Conservation (phyloP, 306 rosid genomes). For the Acmispon strigosus region DNA sequence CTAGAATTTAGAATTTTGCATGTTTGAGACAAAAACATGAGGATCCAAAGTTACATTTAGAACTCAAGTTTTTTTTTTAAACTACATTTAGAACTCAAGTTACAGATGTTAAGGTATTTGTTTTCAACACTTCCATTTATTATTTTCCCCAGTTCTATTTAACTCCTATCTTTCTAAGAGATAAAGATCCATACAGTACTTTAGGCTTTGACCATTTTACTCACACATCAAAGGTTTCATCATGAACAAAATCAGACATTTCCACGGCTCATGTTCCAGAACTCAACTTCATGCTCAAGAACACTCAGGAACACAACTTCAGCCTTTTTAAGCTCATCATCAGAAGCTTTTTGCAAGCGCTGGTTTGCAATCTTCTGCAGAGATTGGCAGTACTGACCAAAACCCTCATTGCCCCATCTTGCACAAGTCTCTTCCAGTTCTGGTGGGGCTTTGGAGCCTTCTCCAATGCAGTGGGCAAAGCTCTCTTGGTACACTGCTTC, state of each 20-base stretch:
- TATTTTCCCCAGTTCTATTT: background rate
- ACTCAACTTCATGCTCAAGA: slow-evolving; percentile 64
- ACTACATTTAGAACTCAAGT: too few species aligned
- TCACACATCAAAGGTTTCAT: background rate
- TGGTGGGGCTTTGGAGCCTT: slow-evolving; percentile 52
- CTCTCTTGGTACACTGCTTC: slow-evolving; percentile 87
- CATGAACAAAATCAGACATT: slow-evolving; percentile 6
- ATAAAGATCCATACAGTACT: background rate
- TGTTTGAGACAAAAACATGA: background rate
- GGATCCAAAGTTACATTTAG: too few species aligned
- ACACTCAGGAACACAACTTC: slow-evolving; percentile 45
- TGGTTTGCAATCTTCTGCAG: slow-evolving; percentile 42
- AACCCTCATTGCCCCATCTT: slow-evolving; percentile 80
- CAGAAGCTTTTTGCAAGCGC: slow-evolving; percentile 40
- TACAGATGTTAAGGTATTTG: too few species aligned
- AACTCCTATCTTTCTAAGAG: background rate
- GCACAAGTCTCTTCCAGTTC: slow-evolving; percentile 60
- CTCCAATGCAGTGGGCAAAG: slow-evolving; percentile 63
- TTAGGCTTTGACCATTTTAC: background rate
- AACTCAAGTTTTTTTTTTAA: too few species aligned
- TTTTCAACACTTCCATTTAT: background rate
- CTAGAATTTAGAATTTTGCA: background rate
- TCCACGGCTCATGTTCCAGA: slow-evolving; percentile 71
- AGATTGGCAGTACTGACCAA: slow-evolving; percentile 55
- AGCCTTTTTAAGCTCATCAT: slow-evolving; percentile 38